These are phyloP conservation scores for Trichosanthes truncata DNA, from an alignment of 306 rosid genomes.

Conservation along the genomic window DNA sequence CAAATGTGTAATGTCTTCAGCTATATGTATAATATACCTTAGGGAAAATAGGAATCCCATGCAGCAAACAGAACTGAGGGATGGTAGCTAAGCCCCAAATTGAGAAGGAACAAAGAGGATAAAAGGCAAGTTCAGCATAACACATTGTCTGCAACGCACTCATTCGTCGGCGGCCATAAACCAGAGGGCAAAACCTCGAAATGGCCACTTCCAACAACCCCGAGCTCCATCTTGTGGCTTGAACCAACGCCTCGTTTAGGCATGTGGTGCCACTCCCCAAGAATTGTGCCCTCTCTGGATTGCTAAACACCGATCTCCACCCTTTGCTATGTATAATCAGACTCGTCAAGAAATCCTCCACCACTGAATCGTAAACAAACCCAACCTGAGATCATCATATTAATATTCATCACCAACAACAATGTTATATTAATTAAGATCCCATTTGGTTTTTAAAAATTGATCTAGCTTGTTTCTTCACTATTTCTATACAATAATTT, in stretches of 20 bases:
- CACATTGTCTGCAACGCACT: constrained; percentile 40
- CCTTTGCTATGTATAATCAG: constrained; percentile 45
- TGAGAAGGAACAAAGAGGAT: constrained; percentile 45
- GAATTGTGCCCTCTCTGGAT: constrained; percentile 54
- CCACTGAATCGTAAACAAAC: constrained; percentile 38
- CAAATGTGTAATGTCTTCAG: too few species aligned
- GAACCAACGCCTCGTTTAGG: constrained; percentile 49
- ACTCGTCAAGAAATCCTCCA: constrained; percentile 56
- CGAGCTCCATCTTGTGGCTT: constrained; percentile 49
- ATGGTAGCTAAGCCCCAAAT: constrained; percentile 21
- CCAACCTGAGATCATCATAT: too few species aligned
- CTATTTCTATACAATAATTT: too few species aligned
- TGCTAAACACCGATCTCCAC: constrained; percentile 53
- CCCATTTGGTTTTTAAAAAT: too few species aligned
- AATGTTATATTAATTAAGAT: too few species aligned
- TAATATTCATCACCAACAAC: too few species aligned
- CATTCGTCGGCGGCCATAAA: constrained; percentile 29
- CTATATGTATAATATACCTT: too few species aligned
- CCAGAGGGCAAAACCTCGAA: constrained; percentile 49
- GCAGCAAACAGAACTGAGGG: constrained; percentile 24
- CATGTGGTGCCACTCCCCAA: constrained; percentile 43
- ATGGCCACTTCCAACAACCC: constrained; percentile 48
- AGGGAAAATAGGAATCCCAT: constrained; percentile 49
- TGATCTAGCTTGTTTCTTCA: too few species aligned
- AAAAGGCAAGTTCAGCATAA: constrained; percentile 27